Evolutionary conservation across 2,329 filamentous ascomycete genomes (phyloP).

Genomic region (Chrysoporthe deuterocubensis): DNA sequence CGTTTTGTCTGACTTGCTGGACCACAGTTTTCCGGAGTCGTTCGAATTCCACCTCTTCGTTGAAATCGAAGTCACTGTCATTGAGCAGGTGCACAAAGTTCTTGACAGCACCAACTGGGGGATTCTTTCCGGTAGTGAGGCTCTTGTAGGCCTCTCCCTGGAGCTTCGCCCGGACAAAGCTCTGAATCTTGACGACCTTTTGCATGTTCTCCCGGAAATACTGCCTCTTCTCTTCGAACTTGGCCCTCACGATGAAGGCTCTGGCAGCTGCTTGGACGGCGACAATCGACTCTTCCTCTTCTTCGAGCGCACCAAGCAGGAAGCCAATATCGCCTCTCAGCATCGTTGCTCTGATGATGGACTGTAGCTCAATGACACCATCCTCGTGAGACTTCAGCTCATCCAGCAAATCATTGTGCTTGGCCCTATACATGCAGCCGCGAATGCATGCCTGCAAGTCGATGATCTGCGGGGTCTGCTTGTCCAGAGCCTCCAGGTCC

Average conservation of each 20-base stretch:
- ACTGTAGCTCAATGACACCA: slow-evolving; percentile 73
- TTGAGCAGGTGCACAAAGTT: slow-evolving; percentile 98
- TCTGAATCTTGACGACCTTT: slow-evolving; percentile 98
- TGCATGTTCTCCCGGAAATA: slow-evolving; percentile 98
- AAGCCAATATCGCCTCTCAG: slow-evolving; percentile 74
- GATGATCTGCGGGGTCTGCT: slow-evolving; percentile 59
- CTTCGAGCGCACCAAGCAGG: slow-evolving; percentile 76
- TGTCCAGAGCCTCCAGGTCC: slow-evolving; percentile 59
- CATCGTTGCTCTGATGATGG: slow-evolving; percentile 77
- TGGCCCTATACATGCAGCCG: slow-evolving; percentile 66
- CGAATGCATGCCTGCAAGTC: slow-evolving; percentile 70
- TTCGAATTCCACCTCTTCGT: slow-evolving; percentile 97
- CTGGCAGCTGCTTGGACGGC: slow-evolving; percentile 76
- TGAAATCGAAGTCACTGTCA: slow-evolving; percentile 98
- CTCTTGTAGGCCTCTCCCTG: slow-evolving; percentile 99
- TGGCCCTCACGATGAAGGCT: slow-evolving; percentile 72
- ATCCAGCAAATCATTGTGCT: slow-evolving; percentile 66
- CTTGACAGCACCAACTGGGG: slow-evolving; percentile 94
- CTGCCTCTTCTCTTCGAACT: slow-evolving; percentile 82
- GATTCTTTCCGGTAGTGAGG: slow-evolving; percentile 93
- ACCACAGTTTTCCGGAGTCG: slow-evolving; percentile 93
- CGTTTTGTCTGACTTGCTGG: slow-evolving; percentile 95
- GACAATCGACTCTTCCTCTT: slow-evolving; percentile 76
- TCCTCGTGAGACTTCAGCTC: slow-evolving; percentile 71
- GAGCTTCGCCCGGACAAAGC: slow-evolving; percentile 90